Percentiles rank a stretch among this genome's conserved stretches.
phyloP scores from a whole-genome alignment of 352 stramenopile genomes.

The Phytopythium montanum region DNA sequence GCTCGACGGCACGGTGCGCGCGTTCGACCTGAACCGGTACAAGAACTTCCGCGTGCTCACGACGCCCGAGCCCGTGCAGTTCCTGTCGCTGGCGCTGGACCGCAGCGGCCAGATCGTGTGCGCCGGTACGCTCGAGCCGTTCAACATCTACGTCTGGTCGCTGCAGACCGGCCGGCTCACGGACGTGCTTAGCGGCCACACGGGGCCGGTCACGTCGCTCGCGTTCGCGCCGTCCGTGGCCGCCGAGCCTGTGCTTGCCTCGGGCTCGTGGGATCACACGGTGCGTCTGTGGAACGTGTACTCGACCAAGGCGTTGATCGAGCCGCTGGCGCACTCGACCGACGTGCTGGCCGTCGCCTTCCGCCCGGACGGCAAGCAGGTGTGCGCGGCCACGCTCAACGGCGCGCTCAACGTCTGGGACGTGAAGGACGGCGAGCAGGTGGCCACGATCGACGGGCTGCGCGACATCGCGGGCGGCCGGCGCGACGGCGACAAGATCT shows the following conservation, averaged over 20 bases:
- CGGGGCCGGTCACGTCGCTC: conserved; percentile 95
- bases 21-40: conserved; percentile 98
- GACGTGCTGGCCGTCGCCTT: conserved; percentile 97
- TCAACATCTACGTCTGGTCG: conserved; percentile 98
- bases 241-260: conserved; percentile 89
- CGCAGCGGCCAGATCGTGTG: conserved; percentile 95
- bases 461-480: conserved; percentile 95
- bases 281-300: conserved; percentile 99
- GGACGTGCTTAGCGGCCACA: conserved; percentile 97
- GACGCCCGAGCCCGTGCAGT: conserved; percentile 96
- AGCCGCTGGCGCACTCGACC: conserved; percentile 95
- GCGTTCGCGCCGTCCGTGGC: conserved; percentile 87
- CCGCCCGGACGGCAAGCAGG: conserved; percentile 95
- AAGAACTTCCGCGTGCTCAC: conserved; percentile 99
- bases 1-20: conserved; percentile 97
- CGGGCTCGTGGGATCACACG: conserved; percentile 98
- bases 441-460: conserved; percentile 95
- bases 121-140: conserved; percentile 94
- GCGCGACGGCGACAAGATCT: conserved; percentile 75
- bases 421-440: conserved; percentile 92
- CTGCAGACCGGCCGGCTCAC: conserved; percentile 96
- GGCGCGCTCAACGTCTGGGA: conserved; percentile 98
- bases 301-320: conserved; percentile 93
- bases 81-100: conserved; percentile 98
- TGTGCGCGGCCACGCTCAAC: conserved; percentile 95